Evolutionary conservation across 2,329 filamentous ascomycete species (phyloP), one percentile per base, ranked within the genome.

Genomic region (Drechslerella dactyloides): DNA sequence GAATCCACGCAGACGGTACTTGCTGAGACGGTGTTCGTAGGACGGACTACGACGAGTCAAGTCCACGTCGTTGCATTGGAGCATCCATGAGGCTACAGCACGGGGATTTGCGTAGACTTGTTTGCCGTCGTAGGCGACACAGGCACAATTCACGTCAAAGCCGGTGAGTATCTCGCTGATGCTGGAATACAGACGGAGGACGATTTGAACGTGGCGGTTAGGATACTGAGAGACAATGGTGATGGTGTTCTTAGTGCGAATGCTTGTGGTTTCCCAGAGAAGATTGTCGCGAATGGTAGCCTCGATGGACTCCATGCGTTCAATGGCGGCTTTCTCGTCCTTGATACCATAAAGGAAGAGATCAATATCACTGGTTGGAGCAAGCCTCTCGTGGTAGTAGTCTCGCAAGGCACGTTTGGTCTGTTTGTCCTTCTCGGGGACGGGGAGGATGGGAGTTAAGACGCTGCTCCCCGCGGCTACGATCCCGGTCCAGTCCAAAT

Each of bases 301-400:
- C 78, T 96, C 91, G 69, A 96, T 93, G 74, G 90, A 83, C 77
- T 89, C 89, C 79, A 96, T 94, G 82, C 96, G 94, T 76, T 91
- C 87, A 17, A 92, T 82, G 0, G 90, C 91, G 77, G 93, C 82
- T 53, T 91, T 86, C 76, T 94, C 90, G 7, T 84, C 87, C 48
- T 76, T 74, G 73, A 96, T 82, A 0, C 88, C 91, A 76, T 94
- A 93, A 30, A 96, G 80, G 78, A 96, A 96, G 1, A 96, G 83
- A 78, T 96, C 91, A 8, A 96, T 89, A 78, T 96, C 91, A 2
- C 90, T 93, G 0, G 91, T 90, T 0, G 91, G 91, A 10, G 89
- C 90, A 74, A 93, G 85, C 72, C 87, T 86, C 76, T 93, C 86
- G 76, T 96, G 91, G 75, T 93, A 96, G 78, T 91, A 96, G 80